These are phyloP conservation scores for Aspergillus brasiliensis DNA, from an alignment of 2,329 filamentous ascomycete genomes.

Conservation along the genomic window DNA sequence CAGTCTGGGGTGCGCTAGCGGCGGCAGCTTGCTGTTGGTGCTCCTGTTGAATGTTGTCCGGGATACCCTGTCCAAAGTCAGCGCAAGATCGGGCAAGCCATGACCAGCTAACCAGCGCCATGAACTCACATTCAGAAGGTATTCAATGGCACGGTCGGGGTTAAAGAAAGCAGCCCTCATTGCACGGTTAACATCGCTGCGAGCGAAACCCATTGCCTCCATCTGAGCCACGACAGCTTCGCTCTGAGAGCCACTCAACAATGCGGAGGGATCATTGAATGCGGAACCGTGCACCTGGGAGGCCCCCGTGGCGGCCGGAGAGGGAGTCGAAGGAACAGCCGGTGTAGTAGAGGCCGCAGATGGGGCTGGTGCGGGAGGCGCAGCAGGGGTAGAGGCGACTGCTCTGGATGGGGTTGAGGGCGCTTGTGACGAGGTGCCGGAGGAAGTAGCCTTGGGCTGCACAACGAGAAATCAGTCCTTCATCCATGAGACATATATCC, in stretches of 20 bases:
- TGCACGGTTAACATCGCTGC: conserved; percentile 83
- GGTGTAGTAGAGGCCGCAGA: conserved; percentile 45
- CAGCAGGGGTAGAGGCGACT: conserved; percentile 47
- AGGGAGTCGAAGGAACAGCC: conserved; percentile 51
- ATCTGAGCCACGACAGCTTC: conserved; percentile 84
- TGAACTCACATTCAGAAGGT: conserved; percentile 75
- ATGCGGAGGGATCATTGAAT: conserved; percentile 74
- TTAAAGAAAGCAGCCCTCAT: conserved; percentile 98
- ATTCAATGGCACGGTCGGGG: conserved; percentile 95
- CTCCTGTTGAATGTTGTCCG: conserved; percentile 76
- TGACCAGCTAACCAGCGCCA: not conserved
- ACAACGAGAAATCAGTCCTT: conserved; percentile 24
- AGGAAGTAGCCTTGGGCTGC: conserved; percentile 69
- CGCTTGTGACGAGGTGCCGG: conserved; percentile 36
- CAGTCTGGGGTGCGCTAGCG: conserved; percentile 45
- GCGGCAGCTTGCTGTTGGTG: conserved; percentile 58
- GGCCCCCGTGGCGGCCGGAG: conserved; percentile 50
- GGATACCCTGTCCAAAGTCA: conserved; percentile 70
- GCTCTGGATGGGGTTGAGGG: conserved; percentile 44
- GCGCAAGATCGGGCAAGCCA: conserved; percentile 7
- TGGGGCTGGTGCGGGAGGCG: conserved; percentile 56
- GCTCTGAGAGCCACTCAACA: conserved; percentile 82
- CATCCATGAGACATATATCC: conserved; percentile 1
- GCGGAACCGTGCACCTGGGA: conserved; percentile 39
- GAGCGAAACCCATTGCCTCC: conserved; percentile 95